Conservation (phyloP, 768 basidiomycete genomes). For the Omphalotus guepiniiformis region DNA sequence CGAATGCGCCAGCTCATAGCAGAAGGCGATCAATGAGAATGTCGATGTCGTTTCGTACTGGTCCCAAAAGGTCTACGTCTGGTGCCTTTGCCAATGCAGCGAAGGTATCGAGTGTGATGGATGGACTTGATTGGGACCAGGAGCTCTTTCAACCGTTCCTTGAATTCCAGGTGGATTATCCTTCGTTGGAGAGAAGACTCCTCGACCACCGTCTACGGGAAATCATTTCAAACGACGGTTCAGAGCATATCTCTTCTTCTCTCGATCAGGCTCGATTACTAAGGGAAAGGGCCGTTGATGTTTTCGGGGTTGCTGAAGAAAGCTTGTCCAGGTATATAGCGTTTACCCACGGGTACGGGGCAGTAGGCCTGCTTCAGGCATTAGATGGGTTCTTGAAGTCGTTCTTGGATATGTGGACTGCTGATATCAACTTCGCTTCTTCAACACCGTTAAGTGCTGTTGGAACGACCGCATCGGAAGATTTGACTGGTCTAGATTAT, state of each 20-base stretch:
- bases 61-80: constrained; percentile 28
- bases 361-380: constrained; percentile 65
- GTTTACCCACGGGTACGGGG: constrained; percentile 90
- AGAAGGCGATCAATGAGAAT: constrained; percentile 57
- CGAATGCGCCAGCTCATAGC: constrained; percentile 23
- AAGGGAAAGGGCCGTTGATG: constrained; percentile 69
- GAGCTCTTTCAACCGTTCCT: constrained; percentile 93
- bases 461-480: constrained; percentile 42
- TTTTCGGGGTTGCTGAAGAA: constrained; percentile 77
- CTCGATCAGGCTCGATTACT: constrained; percentile 64
- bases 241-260: constrained; percentile 31
- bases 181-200: constrained; percentile 66
- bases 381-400: constrained; percentile 66
- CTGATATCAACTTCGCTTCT: constrained; percentile 39
- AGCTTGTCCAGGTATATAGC: constrained; percentile 67
- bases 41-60: constrained; percentile 60
- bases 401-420: constrained; percentile 66
- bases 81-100: constrained; percentile 15
- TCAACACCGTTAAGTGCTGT: constrained; percentile 22
- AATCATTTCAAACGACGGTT: constrained; percentile 39
- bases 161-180: constrained; percentile 85
- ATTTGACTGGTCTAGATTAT: constrained; percentile 81
- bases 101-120: constrained; percentile 22
- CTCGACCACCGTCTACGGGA: constrained; percentile 56
- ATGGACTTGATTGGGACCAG: constrained; percentile 77